Evolutionary conservation across 1,284 basidiomycete species (phyloP), one percentile per base, ranked within the genome.

Genomic region (Grifola frondosa): DNA sequence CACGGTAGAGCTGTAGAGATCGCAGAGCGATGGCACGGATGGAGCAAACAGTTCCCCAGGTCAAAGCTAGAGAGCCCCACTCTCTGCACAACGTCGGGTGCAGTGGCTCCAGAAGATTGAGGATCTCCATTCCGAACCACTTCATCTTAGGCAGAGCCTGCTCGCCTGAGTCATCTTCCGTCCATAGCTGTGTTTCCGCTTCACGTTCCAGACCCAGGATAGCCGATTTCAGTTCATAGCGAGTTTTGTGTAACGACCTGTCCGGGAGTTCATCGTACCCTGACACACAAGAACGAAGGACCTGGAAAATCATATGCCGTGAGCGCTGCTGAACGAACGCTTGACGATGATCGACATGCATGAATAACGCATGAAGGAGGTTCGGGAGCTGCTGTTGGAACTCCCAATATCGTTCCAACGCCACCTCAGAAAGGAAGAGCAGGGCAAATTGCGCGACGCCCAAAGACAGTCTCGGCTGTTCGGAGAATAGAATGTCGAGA

Each of bases 1-100:
- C 81, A 28, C 92, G 83, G 66, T 93, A 93, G n/a, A 92, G 74
- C 62, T 97, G 92, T 51, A 97, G 74, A 3, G 94, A 96, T 23
- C 92, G 80, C 66, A 90, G 92, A 1, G 95, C 93, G 22, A 88
- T 82, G 37, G 85, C 84, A 29, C 91, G 81, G 48, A 94, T 90
- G 4, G 91, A 88, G 56, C 91, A 94, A 1, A 85, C 78, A 3
- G 91, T 92, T 2, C 91, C 89, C 88, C 95, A 97, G 24, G 75
- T 68, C 46, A 97, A 69, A 3, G 91, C 89, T 22, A 91, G 59
- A 5, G 83, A 81, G 6, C 91, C 91, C 86, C 95, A 94, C 37
- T 80, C 74, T 49, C 88, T 80, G 21, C 80, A 72, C 28, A 96
- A 64, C 11, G 74, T 71, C 3, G 86, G 80, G 44, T 81, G 78